Evolutionary conservation across 164 flowering plant species (phyloP).

Genomic region (Vitis rotundifolia): DNA sequence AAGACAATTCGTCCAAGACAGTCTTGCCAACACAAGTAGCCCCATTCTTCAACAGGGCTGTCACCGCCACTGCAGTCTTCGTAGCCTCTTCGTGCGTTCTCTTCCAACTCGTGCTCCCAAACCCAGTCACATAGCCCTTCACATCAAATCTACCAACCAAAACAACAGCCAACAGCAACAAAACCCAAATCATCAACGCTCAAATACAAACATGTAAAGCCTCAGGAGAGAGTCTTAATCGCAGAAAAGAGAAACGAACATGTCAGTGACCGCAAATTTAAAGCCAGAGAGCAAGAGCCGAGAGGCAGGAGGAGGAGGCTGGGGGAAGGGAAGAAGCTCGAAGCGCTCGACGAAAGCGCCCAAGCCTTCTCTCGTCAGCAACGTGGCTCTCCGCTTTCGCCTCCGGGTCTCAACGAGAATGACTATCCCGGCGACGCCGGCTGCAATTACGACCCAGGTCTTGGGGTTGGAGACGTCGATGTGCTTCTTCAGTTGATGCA

Average conservation of each 20-base stretch:
- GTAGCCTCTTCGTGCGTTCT: slow-evolving; percentile 68
- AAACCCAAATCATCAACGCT: neutral
- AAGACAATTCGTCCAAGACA: slow-evolving; percentile 78
- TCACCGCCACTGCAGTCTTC: slow-evolving; percentile 68
- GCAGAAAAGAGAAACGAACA: slow-evolving; percentile 35
- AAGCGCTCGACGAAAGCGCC: slow-evolving; percentile 80
- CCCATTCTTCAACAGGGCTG: slow-evolving; percentile 70
- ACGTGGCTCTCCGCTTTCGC: slow-evolving; percentile 26
- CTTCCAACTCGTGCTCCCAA: slow-evolving; percentile 86
- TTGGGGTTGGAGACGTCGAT: slow-evolving; percentile 47
- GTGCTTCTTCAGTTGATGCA: slow-evolving; percentile 17
- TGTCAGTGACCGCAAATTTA: slow-evolving; percentile 79
- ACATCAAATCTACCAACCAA: slow-evolving; percentile 65
- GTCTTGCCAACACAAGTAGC: slow-evolving; percentile 95
- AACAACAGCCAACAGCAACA: neutral
- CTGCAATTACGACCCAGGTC: slow-evolving; percentile 78
- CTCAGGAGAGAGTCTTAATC: neutral
- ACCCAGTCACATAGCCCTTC: slow-evolving; percentile 79
- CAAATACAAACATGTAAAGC: neutral
- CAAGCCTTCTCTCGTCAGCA: slow-evolving; percentile 45
- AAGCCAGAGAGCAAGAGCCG: slow-evolving; percentile 60
- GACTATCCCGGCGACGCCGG: slow-evolving; percentile 67
- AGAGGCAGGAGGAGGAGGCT: slow-evolving; percentile 93
- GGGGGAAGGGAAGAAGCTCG: slow-evolving; percentile 74
- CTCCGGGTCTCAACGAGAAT: slow-evolving; percentile 56